phyloP scores from a whole-genome alignment of 2,329 filamentous ascomycete species.

The Westerdykella sp. region DNA sequence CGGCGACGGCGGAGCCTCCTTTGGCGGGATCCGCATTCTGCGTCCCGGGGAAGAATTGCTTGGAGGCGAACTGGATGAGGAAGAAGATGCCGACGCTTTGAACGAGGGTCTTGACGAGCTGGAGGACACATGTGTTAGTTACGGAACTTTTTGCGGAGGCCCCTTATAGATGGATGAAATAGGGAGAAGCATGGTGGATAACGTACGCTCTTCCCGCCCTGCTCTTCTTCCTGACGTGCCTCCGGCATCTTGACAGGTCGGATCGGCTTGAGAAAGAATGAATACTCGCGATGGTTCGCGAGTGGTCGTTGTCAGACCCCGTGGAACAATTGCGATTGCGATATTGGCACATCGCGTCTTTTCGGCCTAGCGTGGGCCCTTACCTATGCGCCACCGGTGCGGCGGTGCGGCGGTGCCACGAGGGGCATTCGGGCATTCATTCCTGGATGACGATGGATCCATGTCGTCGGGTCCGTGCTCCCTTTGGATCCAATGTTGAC shows the following conservation, averaged over 20 bases:
- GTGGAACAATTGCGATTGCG: no score
- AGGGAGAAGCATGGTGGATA: not conserved
- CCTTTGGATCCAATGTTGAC: no score
- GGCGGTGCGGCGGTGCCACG: no score
- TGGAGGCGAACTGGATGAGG: constrained; percentile 52
- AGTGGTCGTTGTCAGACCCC: no score
- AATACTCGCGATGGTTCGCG: no score
- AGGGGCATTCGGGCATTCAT: no score
- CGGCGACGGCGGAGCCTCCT: constrained; percentile 12
- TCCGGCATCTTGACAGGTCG: constrained; percentile 21
- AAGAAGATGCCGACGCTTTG: constrained; percentile 57
- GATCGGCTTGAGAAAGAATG: not conserved
- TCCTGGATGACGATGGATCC: no score
- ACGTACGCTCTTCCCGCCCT: constrained; percentile 18
- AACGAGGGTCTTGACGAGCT: constrained; percentile 38
- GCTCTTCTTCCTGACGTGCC: constrained; percentile 14
- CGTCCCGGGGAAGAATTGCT: constrained; percentile 46
- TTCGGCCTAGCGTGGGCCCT: no score
- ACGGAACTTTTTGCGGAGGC: not conserved
- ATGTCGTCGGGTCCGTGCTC: no score
- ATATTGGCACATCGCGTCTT: no score
- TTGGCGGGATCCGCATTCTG: constrained; percentile 16
- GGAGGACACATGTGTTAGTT: constrained; percentile 7
- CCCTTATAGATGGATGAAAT: no score
- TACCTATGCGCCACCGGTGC: no score